Evolutionary conservation across 2,329 filamentous ascomycete species (phyloP), one percentile per base, ranked within the genome.

Genomic region (Botrytis porri): DNA sequence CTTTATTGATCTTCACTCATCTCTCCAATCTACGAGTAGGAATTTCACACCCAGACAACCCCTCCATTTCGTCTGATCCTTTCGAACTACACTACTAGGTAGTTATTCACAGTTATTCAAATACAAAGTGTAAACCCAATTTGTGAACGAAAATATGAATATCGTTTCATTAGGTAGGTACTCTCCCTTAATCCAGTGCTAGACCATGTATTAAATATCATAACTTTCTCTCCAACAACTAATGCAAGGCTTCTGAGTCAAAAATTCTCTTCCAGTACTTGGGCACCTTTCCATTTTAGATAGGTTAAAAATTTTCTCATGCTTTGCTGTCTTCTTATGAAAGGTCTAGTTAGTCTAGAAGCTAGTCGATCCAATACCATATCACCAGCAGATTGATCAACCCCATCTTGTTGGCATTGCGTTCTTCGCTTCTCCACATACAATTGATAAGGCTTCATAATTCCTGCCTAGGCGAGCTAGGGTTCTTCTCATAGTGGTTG

Each of bases 351-450:
- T 57, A 29, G 51, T 57, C 51, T 57, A 57, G 51, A 57, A 57
- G 45, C 41, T 39, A 65, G 41, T 54, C 60, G 60, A 59, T 66
- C 70, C 61, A 71, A 71, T 71, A 35, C 70, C 61, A 39, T 59
- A 57, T 54, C 45, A 59, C 61, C 69, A 71, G 35, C 37, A 63
- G 54, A 45, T 71, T 37, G 45, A 37, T 67, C 61, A 54, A 54
- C 35, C 54, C 70, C 70, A 67, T 72, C 70, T 72, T 67, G 70
- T 51, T 72, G 70, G 70, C 70, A 71, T 54, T 51, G 59, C 43
- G 69, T 64, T 71, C 29, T 32, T 48, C 41, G 54, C 35, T 67
- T 57, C 51, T 64, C 70, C 70, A 72, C 70, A 16, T 39, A n/a
- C 51, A 14, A 29, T 32, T n/a, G 59, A 61, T 61, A 61, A 61